Conservation (phyloP, 164 flowering plant species). For the Stephania japonica region DNA sequence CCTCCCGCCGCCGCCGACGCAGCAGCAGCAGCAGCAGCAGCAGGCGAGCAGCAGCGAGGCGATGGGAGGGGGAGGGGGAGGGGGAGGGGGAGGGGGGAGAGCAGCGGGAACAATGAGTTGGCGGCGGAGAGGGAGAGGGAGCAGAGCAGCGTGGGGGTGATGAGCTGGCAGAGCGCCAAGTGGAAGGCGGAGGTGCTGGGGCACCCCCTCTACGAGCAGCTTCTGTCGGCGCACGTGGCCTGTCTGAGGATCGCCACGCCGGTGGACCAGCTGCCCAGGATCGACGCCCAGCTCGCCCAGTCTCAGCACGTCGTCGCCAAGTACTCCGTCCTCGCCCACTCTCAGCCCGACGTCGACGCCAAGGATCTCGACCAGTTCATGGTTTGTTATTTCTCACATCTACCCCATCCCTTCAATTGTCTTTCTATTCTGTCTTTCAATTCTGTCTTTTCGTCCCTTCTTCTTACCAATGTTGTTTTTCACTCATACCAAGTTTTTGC, state of each 20-base stretch:
- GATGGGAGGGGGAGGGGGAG: background rate
- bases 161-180: conserved; percentile 14
- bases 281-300: conserved; percentile 74
- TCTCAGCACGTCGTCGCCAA: conserved; percentile 61
- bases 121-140: background rate
- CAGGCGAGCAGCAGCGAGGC: background rate
- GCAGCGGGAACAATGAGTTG: background rate
- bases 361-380: conserved; percentile 87
- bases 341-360: conserved; percentile 31
- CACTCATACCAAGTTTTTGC: background rate
- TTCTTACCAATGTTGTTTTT: background rate
- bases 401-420: no score
- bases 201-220: conserved; percentile 76
- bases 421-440: no score
- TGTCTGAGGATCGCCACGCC: conserved; percentile 86
- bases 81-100: background rate
- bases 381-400: conserved; percentile 30
- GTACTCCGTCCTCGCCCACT: conserved; percentile 42
- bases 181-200: conserved; percentile 59
- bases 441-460: no score
- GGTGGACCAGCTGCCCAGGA: conserved; percentile 80
- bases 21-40: no score
- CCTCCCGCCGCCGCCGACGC: background rate
- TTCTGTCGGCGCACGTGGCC: conserved; percentile 74
- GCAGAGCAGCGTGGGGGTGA: background rate